Percentiles rank a stretch among this genome's conserved stretches.
phyloP scores from a whole-genome alignment of 1,284 basidiomycete genomes.

The Phylloporus gajari region DNA sequence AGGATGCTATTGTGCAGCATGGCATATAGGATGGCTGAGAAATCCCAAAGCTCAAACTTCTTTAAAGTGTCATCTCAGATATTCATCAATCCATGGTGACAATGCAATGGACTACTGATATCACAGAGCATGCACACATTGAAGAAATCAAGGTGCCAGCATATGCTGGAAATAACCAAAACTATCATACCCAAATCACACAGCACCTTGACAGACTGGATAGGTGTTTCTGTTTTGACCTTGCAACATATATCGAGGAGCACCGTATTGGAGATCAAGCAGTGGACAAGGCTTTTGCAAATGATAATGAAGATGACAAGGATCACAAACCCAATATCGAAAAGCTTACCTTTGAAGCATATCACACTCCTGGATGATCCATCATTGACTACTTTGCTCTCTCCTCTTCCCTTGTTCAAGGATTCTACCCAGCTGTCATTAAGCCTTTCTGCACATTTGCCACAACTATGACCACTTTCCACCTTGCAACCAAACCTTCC shows the following conservation, averaged over 20 bases:
- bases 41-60: conserved; percentile 42
- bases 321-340: background rate
- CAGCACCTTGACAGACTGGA: no score
- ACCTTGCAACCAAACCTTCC: background rate
- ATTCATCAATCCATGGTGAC: no score
- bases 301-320: background rate
- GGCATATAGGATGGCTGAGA: background rate
- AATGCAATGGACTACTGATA: conserved; percentile 4
- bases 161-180: conserved; percentile 6
- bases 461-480: background rate
- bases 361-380: background rate
- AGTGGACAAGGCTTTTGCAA: background rate
- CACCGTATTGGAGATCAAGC: no score
- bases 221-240: no score
- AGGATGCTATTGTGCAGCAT: background rate
- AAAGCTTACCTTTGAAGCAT: background rate
- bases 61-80: conserved; percentile 29
- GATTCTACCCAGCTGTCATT: no score
- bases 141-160: conserved; percentile 10
- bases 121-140: conserved; percentile 7
- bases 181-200: background rate
- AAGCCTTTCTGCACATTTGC: background rate
- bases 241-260: background rate
- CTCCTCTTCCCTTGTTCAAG: background rate
- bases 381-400: background rate